phyloP scores from a whole-genome alignment of 2,329 filamentous ascomycete genomes.

The Fusarium drepaniforme region DNA sequence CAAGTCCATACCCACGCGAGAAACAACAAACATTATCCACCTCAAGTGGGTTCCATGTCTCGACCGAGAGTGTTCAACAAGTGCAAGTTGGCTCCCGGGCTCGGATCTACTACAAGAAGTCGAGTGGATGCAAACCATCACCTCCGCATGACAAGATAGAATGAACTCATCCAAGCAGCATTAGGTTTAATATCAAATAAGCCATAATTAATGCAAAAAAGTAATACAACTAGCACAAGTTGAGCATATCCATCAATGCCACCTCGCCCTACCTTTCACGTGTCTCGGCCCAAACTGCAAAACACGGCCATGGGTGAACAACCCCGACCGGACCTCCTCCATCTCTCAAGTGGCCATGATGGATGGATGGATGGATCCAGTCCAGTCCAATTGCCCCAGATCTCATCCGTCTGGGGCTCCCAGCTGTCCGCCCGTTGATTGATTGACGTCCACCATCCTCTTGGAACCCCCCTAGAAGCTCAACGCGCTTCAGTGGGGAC shows the following conservation, averaged over 20 bases:
- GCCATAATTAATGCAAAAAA: not conserved
- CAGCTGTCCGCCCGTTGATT: not conserved
- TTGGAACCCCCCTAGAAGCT: conserved; percentile 16
- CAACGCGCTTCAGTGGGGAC: conserved; percentile 23
- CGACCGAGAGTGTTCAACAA: not conserved
- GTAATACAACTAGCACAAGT: not conserved
- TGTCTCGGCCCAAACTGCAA: conserved; percentile 25
- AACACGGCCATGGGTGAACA: not conserved
- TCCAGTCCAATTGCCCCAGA: not conserved
- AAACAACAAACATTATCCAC: not conserved
- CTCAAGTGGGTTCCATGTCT: not conserved
- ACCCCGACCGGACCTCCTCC: not conserved
- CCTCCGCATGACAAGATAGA: not conserved
- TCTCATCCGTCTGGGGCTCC: not conserved
- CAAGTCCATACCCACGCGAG: not conserved
- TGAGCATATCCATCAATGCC: not conserved
- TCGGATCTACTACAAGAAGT: not conserved
- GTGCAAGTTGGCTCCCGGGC: not conserved
- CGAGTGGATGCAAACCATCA: not conserved
- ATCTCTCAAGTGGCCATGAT: not conserved
- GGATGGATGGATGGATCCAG: not conserved
- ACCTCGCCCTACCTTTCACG: conserved; percentile 10
- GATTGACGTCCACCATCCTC: not conserved
- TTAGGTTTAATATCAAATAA: not conserved
- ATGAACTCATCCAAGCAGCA: not conserved